Percentiles rank a stretch among this genome's conserved stretches.
Evolutionary conservation across 768 basidiomycete genomes (phyloP).

Genomic region (Sarcodon aspratus): DNA sequence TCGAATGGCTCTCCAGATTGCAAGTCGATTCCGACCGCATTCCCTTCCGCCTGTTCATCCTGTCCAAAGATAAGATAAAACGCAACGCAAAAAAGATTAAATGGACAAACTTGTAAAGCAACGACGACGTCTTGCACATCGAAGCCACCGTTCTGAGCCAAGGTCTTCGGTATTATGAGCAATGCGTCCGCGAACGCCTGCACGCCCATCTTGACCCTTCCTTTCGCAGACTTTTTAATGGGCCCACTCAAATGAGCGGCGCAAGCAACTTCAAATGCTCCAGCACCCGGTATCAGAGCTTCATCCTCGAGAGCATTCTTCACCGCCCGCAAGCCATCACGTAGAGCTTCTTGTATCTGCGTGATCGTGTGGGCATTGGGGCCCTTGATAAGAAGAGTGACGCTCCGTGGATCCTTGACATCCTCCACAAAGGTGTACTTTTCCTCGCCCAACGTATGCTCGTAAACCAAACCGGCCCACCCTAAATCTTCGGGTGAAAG

Average conservation of each 20-base stretch:
- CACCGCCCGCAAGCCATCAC: constrained; percentile 91
- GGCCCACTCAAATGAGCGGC: constrained; percentile 70
- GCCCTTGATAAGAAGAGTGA: constrained; percentile 94
- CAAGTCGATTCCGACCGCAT: constrained; percentile 83
- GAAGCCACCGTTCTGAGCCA: constrained; percentile 92
- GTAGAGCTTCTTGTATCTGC: constrained; percentile 96
- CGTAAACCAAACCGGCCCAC: constrained; percentile 97
- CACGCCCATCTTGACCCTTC: constrained; percentile 93
- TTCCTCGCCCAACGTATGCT: constrained; percentile 97
- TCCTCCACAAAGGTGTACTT: constrained; percentile 98
- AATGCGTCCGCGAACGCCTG: constrained; percentile 95
- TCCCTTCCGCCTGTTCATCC: constrained; percentile 95
- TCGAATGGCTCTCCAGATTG: constrained; percentile 94
- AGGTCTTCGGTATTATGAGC: constrained; percentile 90
- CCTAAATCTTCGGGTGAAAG: constrained; percentile 85
- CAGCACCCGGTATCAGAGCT: constrained; percentile 86
- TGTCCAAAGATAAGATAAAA: constrained; percentile 17
- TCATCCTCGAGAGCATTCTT: constrained; percentile 96
- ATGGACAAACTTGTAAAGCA: constrained; percentile 56
- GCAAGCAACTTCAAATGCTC: constrained; percentile 93
- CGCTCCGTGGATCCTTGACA: constrained; percentile 89
- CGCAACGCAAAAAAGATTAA: constrained; percentile 6
- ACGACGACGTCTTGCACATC: constrained; percentile 96
- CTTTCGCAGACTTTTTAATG: constrained; percentile 82
- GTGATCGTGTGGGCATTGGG: constrained; percentile 94